These are phyloP conservation scores for Cucurbita argyrosperma DNA, from an alignment of 306 rosid genomes.

Conservation along the genomic window DNA sequence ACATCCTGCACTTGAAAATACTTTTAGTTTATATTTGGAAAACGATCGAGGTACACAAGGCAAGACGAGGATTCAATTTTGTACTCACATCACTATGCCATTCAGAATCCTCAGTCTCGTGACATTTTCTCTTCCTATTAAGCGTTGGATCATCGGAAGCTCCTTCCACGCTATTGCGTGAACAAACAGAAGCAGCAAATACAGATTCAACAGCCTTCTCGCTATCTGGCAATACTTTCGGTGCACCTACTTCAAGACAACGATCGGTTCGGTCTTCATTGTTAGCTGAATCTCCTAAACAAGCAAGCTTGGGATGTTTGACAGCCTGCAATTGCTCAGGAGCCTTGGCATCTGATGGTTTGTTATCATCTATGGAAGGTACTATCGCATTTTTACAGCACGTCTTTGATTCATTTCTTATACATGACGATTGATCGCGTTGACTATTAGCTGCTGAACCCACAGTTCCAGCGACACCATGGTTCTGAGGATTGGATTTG, in stretches of 20 bases:
- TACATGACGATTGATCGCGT: slow-evolving; percentile 25
- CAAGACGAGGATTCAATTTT: slow-evolving; percentile 7
- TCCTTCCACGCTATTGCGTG: slow-evolving; percentile 50
- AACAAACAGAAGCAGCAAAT: slow-evolving; percentile 66
- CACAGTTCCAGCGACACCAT: slow-evolving; percentile 22
- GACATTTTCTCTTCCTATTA: slow-evolving; percentile 41
- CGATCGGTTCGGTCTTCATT: slow-evolving; percentile 27
- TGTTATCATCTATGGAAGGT: slow-evolving; percentile 34
- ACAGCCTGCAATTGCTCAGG: slow-evolving; percentile 30
- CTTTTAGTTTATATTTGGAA: slow-evolving; percentile 7
- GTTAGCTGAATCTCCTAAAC: slow-evolving; percentile 29
- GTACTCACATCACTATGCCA: slow-evolving; percentile 75
- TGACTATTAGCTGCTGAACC: slow-evolving; percentile 24
- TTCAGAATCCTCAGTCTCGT: slow-evolving; percentile 65
- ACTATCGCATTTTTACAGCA: slow-evolving; percentile 26
- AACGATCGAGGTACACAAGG: not conserved
- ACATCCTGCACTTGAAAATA: slow-evolving; percentile 38
- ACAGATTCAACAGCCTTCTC: slow-evolving; percentile 33
- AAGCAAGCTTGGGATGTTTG: slow-evolving; percentile 27
- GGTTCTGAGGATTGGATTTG: slow-evolving; percentile 39
- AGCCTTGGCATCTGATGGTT: slow-evolving; percentile 25
- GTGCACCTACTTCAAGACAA: slow-evolving; percentile 26
- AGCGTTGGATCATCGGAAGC: slow-evolving; percentile 24
- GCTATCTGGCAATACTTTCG: slow-evolving; percentile 20
- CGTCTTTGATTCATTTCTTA: slow-evolving; percentile 19